Evolutionary conservation across 2,329 filamentous ascomycete genomes (phyloP).

Genomic region (Calonectria honghensis): DNA sequence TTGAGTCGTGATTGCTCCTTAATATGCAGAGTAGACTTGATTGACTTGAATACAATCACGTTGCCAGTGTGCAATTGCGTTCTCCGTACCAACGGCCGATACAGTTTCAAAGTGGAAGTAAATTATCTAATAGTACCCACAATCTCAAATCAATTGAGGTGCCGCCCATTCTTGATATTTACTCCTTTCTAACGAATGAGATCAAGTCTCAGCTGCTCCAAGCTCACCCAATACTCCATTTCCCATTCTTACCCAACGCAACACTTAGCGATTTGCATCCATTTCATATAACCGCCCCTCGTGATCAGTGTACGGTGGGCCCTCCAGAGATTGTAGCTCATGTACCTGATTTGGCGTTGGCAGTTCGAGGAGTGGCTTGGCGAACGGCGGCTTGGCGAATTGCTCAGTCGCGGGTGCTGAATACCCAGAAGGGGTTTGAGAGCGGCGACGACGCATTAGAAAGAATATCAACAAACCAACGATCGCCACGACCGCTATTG

Average conservation of each 20-base stretch:
- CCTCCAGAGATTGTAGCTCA: neutral
- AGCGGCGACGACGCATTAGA: neutral
- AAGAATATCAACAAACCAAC: neutral
- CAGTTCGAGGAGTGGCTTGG: neutral
- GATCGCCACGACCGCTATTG: neutral
- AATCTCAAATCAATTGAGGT: too few relatives aligned
- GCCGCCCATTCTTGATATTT: too few relatives aligned
- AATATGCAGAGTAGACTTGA: too few relatives aligned
- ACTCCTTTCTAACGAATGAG: neutral
- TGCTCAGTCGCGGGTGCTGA: neutral
- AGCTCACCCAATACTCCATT: neutral
- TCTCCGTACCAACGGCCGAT: too few relatives aligned
- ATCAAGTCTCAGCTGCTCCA: neutral
- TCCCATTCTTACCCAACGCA: neutral
- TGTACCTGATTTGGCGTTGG: neutral
- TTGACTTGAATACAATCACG: too few relatives aligned
- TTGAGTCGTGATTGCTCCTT: too few relatives aligned
- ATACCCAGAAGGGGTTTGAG: too few relatives aligned
- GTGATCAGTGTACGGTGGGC: neutral
- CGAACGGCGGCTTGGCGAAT: neutral
- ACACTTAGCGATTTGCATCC: constrained; percentile 1
- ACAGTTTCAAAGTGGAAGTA: too few relatives aligned
- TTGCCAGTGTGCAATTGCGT: too few relatives aligned
- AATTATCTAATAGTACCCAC: too few relatives aligned
- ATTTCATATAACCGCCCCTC: constrained; percentile 8